These are phyloP conservation scores for Erysimum cheiri DNA, from an alignment of 441 rosid species.

Conservation along the genomic window DNA sequence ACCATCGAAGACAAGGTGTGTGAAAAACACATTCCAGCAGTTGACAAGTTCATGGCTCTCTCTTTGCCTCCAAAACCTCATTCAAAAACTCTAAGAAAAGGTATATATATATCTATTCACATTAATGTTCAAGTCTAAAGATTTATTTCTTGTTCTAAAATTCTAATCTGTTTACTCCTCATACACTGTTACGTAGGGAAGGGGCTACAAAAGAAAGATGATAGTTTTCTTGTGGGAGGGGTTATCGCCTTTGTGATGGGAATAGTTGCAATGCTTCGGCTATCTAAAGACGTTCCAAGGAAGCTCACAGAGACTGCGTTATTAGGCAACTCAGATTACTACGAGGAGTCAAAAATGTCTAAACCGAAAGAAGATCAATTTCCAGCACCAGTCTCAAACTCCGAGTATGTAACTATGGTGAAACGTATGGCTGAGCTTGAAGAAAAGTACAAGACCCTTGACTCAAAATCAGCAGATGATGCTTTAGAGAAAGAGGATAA, in stretches of 20 bases:
- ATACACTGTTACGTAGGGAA: conserved; percentile 40
- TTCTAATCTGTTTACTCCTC: background rate
- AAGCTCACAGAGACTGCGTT: conserved; percentile 64
- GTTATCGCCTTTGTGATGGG: conserved; percentile 70
- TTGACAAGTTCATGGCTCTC: conserved; percentile 63
- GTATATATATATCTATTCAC: conserved; percentile 1
- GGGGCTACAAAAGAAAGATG: conserved; percentile 38
- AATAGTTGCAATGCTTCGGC: conserved; percentile 61
- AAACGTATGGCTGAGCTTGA: conserved; percentile 79
- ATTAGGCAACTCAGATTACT: conserved; percentile 50
- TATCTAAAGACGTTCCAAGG: conserved; percentile 66
- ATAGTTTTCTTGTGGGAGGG: conserved; percentile 52
- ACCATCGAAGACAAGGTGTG: conserved; percentile 21
- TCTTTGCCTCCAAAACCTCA: conserved; percentile 48
- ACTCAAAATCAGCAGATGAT: conserved; percentile 46
- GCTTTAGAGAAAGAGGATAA: conserved; percentile 70
- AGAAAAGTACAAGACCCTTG: conserved; percentile 55
- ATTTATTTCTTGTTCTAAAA: background rate
- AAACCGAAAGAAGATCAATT: conserved; percentile 34
- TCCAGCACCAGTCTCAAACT: conserved; percentile 49
- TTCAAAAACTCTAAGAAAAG: background rate
- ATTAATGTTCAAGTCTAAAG: conserved; percentile 10
- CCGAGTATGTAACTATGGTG: conserved; percentile 63
- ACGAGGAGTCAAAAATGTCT: conserved; percentile 37
- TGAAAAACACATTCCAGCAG: conserved; percentile 46